A percentile compares a stretch with the other conserved stretches of the same genome.
These are phyloP conservation scores for Pleurotus sapidus DNA, from an alignment of 768 basidiomycete species.

Conservation along the genomic window DNA sequence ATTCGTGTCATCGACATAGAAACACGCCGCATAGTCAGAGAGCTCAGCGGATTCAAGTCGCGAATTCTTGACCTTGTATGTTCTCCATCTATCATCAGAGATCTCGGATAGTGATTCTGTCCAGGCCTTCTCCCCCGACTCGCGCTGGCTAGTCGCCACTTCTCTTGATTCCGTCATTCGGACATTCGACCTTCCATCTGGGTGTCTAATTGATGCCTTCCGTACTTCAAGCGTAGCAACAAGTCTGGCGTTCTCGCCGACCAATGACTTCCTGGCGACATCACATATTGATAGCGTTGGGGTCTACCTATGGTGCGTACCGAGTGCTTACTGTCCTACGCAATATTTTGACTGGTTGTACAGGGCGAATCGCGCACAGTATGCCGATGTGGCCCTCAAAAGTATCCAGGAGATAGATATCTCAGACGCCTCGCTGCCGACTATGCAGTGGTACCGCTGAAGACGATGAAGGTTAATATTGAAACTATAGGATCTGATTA, in stretches of 20 bases:
- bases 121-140: slow-evolving; percentile 93
- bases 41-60: slow-evolving; percentile 79
- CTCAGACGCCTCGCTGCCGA: slow-evolving; percentile 68
- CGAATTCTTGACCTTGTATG: slow-evolving; percentile 84
- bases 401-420: slow-evolving; percentile 78
- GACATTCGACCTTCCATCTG: slow-evolving; percentile 95
- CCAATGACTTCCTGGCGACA: slow-evolving; percentile 94
- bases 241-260: slow-evolving; percentile 89
- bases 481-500: neutral
- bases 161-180: slow-evolving; percentile 91
- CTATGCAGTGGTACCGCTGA: slow-evolving; percentile 79
- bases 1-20: slow-evolving; percentile 91
- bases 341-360: slow-evolving; percentile 4
- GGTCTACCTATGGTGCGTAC: slow-evolving; percentile 82
- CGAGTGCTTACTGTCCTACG: neutral
- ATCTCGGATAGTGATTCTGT: slow-evolving; percentile 4
- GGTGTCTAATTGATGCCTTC: slow-evolving; percentile 90
- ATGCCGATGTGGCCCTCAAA: slow-evolving; percentile 78
- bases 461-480: slow-evolving; percentile 63
- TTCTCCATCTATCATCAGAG: neutral
- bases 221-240: slow-evolving; percentile 84
- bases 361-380: slow-evolving; percentile 97
- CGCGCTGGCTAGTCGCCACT: slow-evolving; percentile 86
- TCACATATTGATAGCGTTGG: slow-evolving; percentile 94
- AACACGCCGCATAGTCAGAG: slow-evolving; percentile 83